These are phyloP conservation scores for Ceriops zippeliana DNA, from an alignment of 345 rosid genomes.

Conservation along the genomic window DNA sequence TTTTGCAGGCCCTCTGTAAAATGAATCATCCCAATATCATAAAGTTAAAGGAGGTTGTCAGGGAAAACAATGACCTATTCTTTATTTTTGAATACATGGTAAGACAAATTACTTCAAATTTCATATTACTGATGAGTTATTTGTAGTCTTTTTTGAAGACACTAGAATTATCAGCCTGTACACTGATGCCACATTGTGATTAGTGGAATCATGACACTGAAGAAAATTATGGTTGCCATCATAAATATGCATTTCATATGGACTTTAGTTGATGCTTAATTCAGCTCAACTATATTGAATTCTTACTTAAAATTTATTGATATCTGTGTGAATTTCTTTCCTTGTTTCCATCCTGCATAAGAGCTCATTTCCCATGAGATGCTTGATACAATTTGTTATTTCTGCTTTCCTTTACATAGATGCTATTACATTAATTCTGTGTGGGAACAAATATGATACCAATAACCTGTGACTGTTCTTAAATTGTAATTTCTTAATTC, in stretches of 20 bases:
- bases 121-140: neutral
- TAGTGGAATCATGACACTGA: neutral
- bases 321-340: neutral
- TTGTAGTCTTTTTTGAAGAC: constrained; percentile 5
- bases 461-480: constrained; percentile 3
- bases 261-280: neutral
- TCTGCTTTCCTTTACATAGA: neutral
- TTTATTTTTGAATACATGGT: constrained; percentile 97
- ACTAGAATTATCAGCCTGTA: neutral
- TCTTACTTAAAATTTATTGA: neutral
- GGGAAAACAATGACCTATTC: constrained; percentile 81
- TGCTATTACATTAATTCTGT: neutral
- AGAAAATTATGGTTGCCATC: neutral
- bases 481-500: constrained; percentile 12
- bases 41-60: constrained; percentile 87
- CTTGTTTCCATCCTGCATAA: neutral
- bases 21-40: constrained; percentile 79
- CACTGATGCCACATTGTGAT: neutral
- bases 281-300: too few species aligned
- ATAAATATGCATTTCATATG: neutral
- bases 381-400: neutral
- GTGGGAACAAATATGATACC: neutral
- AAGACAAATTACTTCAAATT: constrained; percentile 20
- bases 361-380: neutral
- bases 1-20: constrained; percentile 79